These are phyloP conservation scores for Ammopiptanthus mongolicus DNA, from an alignment of 306 rosid species.

Conservation along the genomic window DNA sequence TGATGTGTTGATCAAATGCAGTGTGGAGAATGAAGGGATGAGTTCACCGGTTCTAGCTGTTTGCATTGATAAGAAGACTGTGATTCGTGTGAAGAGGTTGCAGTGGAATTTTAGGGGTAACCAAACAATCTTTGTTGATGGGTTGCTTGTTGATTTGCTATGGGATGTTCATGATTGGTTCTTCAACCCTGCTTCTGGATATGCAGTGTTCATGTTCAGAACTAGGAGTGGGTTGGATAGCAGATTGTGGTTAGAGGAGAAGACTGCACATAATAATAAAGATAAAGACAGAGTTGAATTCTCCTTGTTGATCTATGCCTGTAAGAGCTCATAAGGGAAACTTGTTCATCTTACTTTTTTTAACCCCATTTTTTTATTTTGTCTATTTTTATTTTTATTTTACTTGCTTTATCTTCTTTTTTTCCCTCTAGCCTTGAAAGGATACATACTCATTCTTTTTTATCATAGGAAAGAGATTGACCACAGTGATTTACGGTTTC, in stretches of 20 bases:
- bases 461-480: neutral
- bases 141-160: conserved; percentile 80
- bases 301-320: conserved; percentile 87
- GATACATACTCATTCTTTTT: conserved; percentile 26
- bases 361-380: neutral
- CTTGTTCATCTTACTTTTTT: neutral
- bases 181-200: conserved; percentile 51
- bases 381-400: neutral
- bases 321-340: conserved; percentile 57
- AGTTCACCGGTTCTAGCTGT: conserved; percentile 57
- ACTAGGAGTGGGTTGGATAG: conserved; percentile 85
- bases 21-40: conserved; percentile 50
- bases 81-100: conserved; percentile 78
- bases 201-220: conserved; percentile 88
- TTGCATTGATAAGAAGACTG: conserved; percentile 71
- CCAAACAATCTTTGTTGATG: conserved; percentile 83
- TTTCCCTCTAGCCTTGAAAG: conserved; percentile 30
- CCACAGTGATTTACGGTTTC: conserved; percentile 3
- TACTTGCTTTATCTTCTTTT: neutral
- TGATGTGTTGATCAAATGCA: conserved; percentile 62
- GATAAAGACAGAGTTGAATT: conserved; percentile 57
- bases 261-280: conserved; percentile 41
- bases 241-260: conserved; percentile 88
- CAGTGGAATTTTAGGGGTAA: conserved; percentile 97
- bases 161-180: conserved; percentile 99